phyloP scores from a whole-genome alignment of 805 yeast genomes.

The Candida palmyrensis region DNA sequence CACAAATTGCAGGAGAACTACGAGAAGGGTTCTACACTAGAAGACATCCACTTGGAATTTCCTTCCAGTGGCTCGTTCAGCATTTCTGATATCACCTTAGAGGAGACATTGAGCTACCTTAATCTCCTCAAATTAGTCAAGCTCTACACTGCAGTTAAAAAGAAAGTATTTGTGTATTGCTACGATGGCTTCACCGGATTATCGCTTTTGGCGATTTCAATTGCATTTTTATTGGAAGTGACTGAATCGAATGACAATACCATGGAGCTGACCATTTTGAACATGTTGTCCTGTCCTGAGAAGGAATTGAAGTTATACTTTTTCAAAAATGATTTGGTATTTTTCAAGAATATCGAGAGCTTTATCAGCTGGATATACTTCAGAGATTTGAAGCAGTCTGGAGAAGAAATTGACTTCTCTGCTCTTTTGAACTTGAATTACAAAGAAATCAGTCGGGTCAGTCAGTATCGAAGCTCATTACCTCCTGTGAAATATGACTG shows the following conservation, averaged over 20 bases:
- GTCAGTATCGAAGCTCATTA: constrained; percentile 2
- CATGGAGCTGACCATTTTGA: constrained; percentile 12
- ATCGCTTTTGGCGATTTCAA: constrained; percentile 18
- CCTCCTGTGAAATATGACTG: constrained; percentile 19
- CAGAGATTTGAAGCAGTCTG: neutral
- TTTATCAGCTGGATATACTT: constrained; percentile 16
- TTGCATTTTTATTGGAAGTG: constrained; percentile 7
- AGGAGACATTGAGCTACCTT: constrained; percentile 21
- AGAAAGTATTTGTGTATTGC: constrained; percentile 25
- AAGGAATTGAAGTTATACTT: constrained; percentile 21
- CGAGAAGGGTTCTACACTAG: neutral
- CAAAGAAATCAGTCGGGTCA: constrained; percentile 5
- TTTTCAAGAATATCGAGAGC: constrained; percentile 25
- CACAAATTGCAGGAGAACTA: neutral
- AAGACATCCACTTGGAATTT: constrained; percentile 23
- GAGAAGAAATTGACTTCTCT: neutral
- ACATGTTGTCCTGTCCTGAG: constrained; percentile 9
- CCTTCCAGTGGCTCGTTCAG: constrained; percentile 25
- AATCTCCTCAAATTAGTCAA: constrained; percentile 26
- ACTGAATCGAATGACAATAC: constrained; percentile 4
- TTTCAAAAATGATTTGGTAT: constrained; percentile 23
- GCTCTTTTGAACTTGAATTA: constrained; percentile 11
- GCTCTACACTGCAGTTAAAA: constrained; percentile 8
- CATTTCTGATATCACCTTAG: constrained; percentile 15
- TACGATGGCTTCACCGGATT: constrained; percentile 37